Conservation (phyloP, 179 eudicot genomes). For the Heliamphora pulchella region DNA sequence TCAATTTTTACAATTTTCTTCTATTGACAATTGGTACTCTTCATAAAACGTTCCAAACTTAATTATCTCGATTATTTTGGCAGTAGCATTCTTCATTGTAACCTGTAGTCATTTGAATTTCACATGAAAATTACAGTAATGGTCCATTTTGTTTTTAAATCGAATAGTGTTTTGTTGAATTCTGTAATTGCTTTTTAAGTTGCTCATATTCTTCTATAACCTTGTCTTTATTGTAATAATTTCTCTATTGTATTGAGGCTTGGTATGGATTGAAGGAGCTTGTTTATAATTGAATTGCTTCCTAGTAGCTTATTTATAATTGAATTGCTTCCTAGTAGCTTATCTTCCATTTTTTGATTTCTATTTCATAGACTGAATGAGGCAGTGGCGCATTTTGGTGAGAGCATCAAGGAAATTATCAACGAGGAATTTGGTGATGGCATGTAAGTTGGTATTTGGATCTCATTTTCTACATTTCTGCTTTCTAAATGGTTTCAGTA, state of each 20-base stretch:
- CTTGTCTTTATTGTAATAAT: background rate
- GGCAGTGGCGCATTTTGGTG: slow-evolving; percentile 95
- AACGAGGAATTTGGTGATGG: slow-evolving; percentile 98
- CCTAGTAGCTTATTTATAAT: background rate
- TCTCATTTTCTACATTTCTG: background rate
- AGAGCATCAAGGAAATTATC: slow-evolving; percentile 90
- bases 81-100: background rate
- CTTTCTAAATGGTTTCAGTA: background rate
- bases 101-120: background rate
- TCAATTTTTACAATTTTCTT: background rate
- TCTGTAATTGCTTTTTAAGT: background rate
- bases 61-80: background rate
- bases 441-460: slow-evolving; percentile 48
- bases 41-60: background rate
- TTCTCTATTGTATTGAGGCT: background rate
- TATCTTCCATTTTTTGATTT: background rate
- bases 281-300: background rate
- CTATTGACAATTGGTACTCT: background rate
- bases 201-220: background rate
- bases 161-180: background rate
- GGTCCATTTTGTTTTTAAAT: background rate
- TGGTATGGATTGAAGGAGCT: background rate
- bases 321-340: background rate
- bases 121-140: background rate
- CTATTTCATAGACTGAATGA: slow-evolving; percentile 61